phyloP scores from a whole-genome alignment of 345 rosid species.

The Salix koriyanagi region DNA sequence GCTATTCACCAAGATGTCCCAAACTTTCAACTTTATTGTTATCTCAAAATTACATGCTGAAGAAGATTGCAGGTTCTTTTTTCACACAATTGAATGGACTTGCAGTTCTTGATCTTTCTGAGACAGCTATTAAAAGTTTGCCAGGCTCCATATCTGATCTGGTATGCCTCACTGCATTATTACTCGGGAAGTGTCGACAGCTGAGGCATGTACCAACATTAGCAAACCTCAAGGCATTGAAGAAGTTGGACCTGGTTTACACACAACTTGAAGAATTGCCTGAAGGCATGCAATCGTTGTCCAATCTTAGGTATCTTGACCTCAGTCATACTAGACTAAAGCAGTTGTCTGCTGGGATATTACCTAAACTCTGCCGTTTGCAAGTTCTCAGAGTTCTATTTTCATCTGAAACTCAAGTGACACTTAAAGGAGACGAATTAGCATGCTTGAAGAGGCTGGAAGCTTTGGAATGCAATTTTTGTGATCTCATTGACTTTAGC shows the following conservation, averaged over 20 bases:
- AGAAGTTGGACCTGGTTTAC: conserved; percentile 12
- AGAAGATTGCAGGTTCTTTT: neutral
- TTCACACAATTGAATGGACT: neutral
- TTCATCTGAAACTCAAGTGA: neutral
- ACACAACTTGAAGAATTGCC: conserved; percentile 9
- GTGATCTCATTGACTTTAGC: neutral
- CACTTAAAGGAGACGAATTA: conserved; percentile 4
- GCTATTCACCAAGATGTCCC: conserved; percentile 8
- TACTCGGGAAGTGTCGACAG: rapidly evolving
- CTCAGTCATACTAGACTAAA: neutral
- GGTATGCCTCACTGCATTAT: conserved; percentile 13
- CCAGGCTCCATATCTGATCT: conserved; percentile 18
- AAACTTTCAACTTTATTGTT: neutral
- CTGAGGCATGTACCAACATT: conserved; percentile 20
- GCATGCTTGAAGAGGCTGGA: conserved; percentile 6
- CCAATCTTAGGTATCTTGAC: conserved; percentile 18
- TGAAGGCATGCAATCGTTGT: conserved; percentile 14
- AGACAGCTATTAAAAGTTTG: neutral
- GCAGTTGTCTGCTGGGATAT: neutral
- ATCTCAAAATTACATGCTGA: rapidly evolving
- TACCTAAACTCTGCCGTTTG: neutral
- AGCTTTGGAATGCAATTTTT: neutral
- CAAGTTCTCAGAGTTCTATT: neutral
- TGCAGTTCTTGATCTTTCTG: neutral
- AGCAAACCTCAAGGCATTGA: neutral